phyloP scores from a whole-genome alignment of 306 rosid genomes.

The Vigna reflexopilosa region DNA sequence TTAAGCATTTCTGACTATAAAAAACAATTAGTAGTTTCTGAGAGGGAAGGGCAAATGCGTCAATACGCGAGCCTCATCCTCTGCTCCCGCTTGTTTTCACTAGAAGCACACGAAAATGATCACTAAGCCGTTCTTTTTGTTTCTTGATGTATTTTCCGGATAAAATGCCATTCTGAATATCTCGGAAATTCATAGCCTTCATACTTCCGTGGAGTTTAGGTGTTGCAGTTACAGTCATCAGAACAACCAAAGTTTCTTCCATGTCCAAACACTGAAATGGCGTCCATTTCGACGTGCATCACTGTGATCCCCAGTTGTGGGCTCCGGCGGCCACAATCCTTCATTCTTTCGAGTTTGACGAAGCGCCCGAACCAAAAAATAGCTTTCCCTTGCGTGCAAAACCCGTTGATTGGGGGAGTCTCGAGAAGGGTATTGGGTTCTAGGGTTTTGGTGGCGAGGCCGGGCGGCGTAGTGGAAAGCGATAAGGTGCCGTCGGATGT shows the following conservation, averaged over 20 bases:
- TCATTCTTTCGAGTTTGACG: constrained; percentile 42
- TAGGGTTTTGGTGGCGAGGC: constrained; percentile 62
- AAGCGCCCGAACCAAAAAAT: not conserved
- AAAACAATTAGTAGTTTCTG: too few relatives aligned
- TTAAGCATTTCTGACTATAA: too few relatives aligned
- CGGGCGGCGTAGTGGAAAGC: constrained; percentile 76
- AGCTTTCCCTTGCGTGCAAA: constrained; percentile 7
- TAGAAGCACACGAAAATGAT: not conserved
- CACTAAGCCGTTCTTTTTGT: not conserved
- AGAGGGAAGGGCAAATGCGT: not conserved
- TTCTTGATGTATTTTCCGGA: not conserved
- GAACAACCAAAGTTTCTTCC: not conserved
- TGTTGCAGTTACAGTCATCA: not conserved
- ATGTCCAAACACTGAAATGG: constrained; percentile 15
- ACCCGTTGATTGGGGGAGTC: not conserved
- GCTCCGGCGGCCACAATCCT: not conserved
- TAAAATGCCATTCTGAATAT: not conserved
- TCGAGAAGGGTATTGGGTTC: constrained; percentile 42
- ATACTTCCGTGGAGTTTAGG: not conserved
- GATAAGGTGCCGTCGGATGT: constrained; percentile 77
- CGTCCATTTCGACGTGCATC: constrained; percentile 13
- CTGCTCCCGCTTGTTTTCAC: not conserved
- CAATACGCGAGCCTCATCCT: constrained; percentile 6
- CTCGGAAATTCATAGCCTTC: not conserved
- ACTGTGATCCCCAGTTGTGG: not conserved